phyloP scores from a whole-genome alignment of 192 early-diverging fungal species.

The Coemansia sp. region DNA sequence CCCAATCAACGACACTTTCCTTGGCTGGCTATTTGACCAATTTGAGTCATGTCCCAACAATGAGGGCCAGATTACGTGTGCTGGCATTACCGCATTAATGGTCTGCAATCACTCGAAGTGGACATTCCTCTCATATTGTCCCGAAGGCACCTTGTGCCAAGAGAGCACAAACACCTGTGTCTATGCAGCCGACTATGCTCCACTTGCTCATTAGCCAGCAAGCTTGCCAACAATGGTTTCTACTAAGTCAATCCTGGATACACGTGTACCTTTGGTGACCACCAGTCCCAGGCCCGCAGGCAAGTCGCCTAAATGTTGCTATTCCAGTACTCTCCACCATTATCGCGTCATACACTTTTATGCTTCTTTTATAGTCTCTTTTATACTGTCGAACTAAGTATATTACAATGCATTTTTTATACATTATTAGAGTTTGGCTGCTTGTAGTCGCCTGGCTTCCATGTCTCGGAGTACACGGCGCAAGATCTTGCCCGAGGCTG shows the following conservation, averaged over 20 bases:
- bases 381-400: background rate
- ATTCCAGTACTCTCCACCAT: too few relatives aligned
- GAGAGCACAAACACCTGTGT: background rate
- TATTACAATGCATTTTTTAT: background rate
- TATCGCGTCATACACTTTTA: background rate
- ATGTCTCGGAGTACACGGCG: constrained; percentile 63
- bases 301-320: too few relatives aligned
- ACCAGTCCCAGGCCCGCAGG: too few relatives aligned
- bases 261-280: too few relatives aligned
- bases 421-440: constrained; percentile 17
- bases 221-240: too few relatives aligned
- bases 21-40: background rate
- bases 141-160: constrained; percentile 5
- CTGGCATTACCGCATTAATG: background rate
- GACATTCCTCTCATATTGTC: background rate
- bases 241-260: too few relatives aligned
- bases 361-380: background rate
- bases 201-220: too few relatives aligned
- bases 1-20: background rate
- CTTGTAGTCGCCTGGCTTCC: constrained; percentile 15
- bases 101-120: background rate
- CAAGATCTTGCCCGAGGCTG: constrained; percentile 81
- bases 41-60: background rate
- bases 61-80: background rate
- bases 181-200: too few relatives aligned